These are phyloP conservation scores for Podaxis pistillaris DNA, from an alignment of 768 basidiomycete genomes.

Conservation along the genomic window DNA sequence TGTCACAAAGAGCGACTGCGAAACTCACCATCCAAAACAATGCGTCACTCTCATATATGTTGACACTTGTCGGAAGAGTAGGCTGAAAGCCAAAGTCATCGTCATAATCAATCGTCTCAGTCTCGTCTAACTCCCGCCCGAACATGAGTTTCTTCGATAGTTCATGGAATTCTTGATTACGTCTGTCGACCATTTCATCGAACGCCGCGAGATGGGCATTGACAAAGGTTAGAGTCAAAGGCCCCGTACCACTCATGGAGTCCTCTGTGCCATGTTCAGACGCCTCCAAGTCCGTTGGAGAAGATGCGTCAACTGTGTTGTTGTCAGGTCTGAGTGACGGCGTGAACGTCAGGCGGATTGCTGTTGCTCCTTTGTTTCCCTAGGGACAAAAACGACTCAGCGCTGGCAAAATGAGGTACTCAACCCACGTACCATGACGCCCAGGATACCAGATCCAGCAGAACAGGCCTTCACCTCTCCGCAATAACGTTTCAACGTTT, in stretches of 20 bases:
- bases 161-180: constrained; percentile 76
- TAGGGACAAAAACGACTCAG: constrained; percentile 23
- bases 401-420: background rate
- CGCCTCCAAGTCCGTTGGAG: background rate
- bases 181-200: constrained; percentile 72
- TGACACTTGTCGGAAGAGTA: constrained; percentile 21
- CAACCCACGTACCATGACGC: constrained; percentile 59
- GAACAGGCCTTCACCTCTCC: constrained; percentile 47
- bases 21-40: constrained; percentile 73
- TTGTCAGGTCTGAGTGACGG: constrained; percentile 29
- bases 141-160: constrained; percentile 60
- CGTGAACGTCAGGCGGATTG: constrained; percentile 58
- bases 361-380: constrained; percentile 85
- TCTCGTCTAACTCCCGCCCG: constrained; percentile 23
- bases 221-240: constrained; percentile 67
- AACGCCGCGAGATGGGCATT: constrained; percentile 84
- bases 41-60: constrained; percentile 61
- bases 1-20: too few species aligned
- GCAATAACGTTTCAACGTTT: constrained; percentile 47
- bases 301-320: constrained; percentile 9
- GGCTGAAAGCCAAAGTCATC: constrained; percentile 20
- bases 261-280: background rate
- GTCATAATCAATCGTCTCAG: constrained; percentile 3
- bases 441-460: constrained; percentile 75
- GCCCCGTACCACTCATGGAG: constrained; percentile 20